Evolutionary conservation across 495 filamentous ascomycete genomes (phyloP), one percentile per base, ranked within the genome.

Genomic region (Sordaria brevicollis): DNA sequence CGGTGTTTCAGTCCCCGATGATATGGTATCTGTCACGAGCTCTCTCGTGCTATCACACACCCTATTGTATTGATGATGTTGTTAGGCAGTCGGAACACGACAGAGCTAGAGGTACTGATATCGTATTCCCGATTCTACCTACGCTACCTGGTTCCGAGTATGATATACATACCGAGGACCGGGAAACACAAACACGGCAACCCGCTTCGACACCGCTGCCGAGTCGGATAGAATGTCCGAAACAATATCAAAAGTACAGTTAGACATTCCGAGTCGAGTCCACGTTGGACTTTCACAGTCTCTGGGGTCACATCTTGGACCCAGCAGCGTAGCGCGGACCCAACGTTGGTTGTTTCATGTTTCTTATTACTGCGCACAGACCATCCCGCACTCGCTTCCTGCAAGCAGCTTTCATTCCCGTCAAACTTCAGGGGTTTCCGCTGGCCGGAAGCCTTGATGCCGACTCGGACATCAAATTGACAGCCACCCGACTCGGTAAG

Each of bases 311-410:
- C 6, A 62, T 31, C 49, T 62, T 29, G 8, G 49, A 15, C 13
- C 21, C 11, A 25, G 25, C 49, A 62, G 49, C 11, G 25, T 62
- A 62, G 25, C 49, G 49, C 17, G 39, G 21, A 33, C 31, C 65
- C 35, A 66, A 21, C 65, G 35, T 34, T 38, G 11, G n/a, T 34
- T 68, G 70, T 71, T 71, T 71, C 70, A 71, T 71, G 70, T 71
- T 71, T 71, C 66, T 68, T 68, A 68, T 68, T 68, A n/a, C 36
- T 11, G 39, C 66, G 66, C 66, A 68, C 25, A 68, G 66, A 62
- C 25, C 66, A 33, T 39, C 41, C 67, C 67, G 67, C 67, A 68
- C 37, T 65, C 68, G 62, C 35, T 65, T 70, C 66, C 25, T 57
- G 49, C 21, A 29, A 57, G 49, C 49, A 57, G 13, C 21, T 57